Base-by-base conservation (phyloP, 768 basidiomycete genomes). In the Tremella fuciformis region DNA sequence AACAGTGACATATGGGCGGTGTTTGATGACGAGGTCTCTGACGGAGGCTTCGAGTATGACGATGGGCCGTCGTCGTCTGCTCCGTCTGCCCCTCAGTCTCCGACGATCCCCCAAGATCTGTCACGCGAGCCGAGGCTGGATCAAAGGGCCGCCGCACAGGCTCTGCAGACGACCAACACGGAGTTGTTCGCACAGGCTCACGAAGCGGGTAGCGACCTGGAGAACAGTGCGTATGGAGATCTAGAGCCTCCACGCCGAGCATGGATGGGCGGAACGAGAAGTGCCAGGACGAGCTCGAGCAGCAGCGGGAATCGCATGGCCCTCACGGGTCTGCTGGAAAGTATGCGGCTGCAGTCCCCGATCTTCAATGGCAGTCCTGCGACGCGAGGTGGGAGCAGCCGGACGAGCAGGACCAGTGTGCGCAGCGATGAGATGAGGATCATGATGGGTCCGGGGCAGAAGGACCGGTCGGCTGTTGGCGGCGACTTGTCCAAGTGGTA, bases 1-100 rank as follows among this genome's bases (percentile, higher is more conserved):
- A 54, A 59, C 22, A 57, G 57, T 15, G 71, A 70, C 52, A 48
- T 73, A 2, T 73, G 71, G 71, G 71, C 69, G 0, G 71, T 73
- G 13, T 73, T 73, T 44, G 71, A 73, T 18, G 71, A 73, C 34
- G 71, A 69, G 47, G 61, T 63, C 4, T 73, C 69, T 8, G 69
- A 70, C 41, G 67, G 67, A 4, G 71, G 66, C 19, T 65, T 65
- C 44, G 61, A 67, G 37, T 65, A 64, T 46, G 68, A 69, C 48
- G 59, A 55, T 40, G 62, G 55, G 13, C 60, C 62, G 18, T 26
- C 56, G 7, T 39, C 15, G n/a, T 38, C 26, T 34, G 8, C 11
- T 13, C 55, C 55, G 22, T 40, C 48, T 21, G 25, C 57, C 19
- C 34, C 50, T 26, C 46, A 13, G 25, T n/a, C 47, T 13, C 46